These are phyloP conservation scores for Neofusicoccum cordaticola DNA, from an alignment of 2,329 filamentous ascomycete species.

Conservation along the genomic window DNA sequence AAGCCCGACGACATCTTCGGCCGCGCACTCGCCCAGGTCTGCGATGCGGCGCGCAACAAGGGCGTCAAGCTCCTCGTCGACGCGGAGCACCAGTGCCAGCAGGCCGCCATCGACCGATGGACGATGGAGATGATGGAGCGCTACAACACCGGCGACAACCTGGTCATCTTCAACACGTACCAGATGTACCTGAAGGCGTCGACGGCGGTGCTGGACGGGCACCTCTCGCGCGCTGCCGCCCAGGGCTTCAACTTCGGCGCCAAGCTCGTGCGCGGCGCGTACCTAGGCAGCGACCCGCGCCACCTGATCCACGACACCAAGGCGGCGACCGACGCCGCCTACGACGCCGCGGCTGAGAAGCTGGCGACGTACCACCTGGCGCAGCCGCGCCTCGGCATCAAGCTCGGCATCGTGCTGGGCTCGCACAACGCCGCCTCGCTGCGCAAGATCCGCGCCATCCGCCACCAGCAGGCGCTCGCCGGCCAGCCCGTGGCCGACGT, in stretches of 20 bases:
- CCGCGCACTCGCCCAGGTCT: slow-evolving; percentile 44
- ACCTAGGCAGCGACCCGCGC: slow-evolving; percentile 51
- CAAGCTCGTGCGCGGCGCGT: slow-evolving; percentile 59
- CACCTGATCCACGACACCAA: slow-evolving; percentile 54
- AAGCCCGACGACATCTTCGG: slow-evolving; percentile 42
- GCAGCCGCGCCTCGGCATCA: slow-evolving; percentile 34
- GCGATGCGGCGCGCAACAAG: slow-evolving; percentile 41
- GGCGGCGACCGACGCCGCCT: slow-evolving; percentile 58
- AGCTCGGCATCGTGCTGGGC: slow-evolving; percentile 66
- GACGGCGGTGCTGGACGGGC: slow-evolving; percentile 39
- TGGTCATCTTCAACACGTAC: slow-evolving; percentile 68
- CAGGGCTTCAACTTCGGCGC: slow-evolving; percentile 54
- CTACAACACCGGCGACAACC: slow-evolving; percentile 46
- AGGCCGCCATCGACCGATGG: slow-evolving; percentile 53
- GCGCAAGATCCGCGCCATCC: slow-evolving; percentile 47
- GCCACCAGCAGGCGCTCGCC: slow-evolving; percentile 33
- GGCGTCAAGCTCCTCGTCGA: slow-evolving; percentile 51
- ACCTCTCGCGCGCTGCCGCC: slow-evolving; percentile 46
- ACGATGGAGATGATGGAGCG: slow-evolving; percentile 53
- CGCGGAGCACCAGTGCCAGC: slow-evolving; percentile 54
- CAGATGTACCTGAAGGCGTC: slow-evolving; percentile 57
- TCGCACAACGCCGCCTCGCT: slow-evolving; percentile 80
- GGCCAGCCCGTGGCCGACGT: slow-evolving; percentile 49
- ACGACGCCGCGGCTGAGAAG: slow-evolving; percentile 65
- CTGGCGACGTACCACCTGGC: slow-evolving; percentile 52